Evolutionary conservation across 768 basidiomycete species (phyloP), one percentile per base, ranked within the genome.

Genomic region (Lanmaoa pseudosensibilis): DNA sequence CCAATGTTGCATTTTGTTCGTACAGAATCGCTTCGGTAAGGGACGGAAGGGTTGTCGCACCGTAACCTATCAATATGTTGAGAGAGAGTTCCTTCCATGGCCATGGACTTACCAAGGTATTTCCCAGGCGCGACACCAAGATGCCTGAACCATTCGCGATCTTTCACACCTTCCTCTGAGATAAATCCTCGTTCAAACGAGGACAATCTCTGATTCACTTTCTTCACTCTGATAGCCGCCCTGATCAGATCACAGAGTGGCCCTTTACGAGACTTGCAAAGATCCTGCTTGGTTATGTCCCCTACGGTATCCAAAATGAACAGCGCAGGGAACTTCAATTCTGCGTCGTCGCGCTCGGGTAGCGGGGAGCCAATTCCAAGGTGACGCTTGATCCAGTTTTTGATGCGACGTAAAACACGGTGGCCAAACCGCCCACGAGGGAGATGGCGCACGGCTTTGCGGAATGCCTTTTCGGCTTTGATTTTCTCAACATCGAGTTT

Each of bases 121-220:
- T 90, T 86, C 38, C 92, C 93, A 32, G 94, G 93, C 3, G 93
- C 91, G 41, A 93, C 90, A 46, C 82, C 92, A 16, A 93, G 79
- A 72, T 94, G 88, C 65, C 77, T 84, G 69, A 89, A 96, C 93
- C 93, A 95, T 68, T 91, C 87, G 33, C 90, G 79, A 52, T 86
- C 84, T 61, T 85, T 85, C 59, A 94, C 84, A 0, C 93, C 94
- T 16, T 76, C 84, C 64, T 87, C 76, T 7, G 83, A 84, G 57
- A 94, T 87, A 69, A 96, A 91, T 1, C 92, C 91, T 47, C 81
- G 82, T 69, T 93, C 91, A 61, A 92, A 92, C 8, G 75, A 72
- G 12, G 77, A 72, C n/a, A 92, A 74, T 69, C 86, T 89, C 73
- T 80, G 73, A 71, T 92, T 92, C 16, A 79, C 81, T 51, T 66